Conservation (phyloP, 148 eudicot species). For the Pharnaceum exiguum region DNA sequence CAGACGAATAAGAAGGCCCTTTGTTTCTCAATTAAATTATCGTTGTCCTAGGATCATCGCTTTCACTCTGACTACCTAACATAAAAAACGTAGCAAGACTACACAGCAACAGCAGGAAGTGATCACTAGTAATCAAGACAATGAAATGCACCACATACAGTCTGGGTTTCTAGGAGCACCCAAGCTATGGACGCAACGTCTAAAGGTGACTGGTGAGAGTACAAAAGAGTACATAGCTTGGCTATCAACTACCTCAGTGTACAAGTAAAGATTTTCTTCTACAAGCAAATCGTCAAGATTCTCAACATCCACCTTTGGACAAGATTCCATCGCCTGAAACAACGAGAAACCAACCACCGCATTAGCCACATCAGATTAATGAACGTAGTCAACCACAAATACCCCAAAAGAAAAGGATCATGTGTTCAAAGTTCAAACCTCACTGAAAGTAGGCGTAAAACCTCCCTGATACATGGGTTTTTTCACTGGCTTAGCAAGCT, state of each 20-base stretch:
- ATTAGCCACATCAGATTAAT: not conserved
- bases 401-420: not conserved
- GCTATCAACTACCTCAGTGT: constrained; percentile 59
- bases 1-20: too few species aligned
- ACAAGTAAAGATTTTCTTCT: constrained; percentile 84
- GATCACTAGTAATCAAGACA: too few species aligned
- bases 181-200: too few species aligned
- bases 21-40: too few species aligned
- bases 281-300: constrained; percentile 60
- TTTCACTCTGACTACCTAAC: too few species aligned
- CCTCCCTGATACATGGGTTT: constrained; percentile 66
- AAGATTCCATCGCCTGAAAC: constrained; percentile 80
- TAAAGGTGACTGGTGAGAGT: too few species aligned
- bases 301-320: constrained; percentile 70
- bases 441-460: constrained; percentile 44
- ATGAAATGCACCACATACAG: too few species aligned
- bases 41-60: too few species aligned
- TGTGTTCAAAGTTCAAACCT: constrained; percentile 41
- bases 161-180: too few species aligned
- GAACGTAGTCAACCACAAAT: not conserved
- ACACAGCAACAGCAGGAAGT: too few species aligned
- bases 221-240: not conserved
- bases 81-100: too few species aligned
- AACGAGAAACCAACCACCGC: not conserved
- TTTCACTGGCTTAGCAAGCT: constrained; percentile 52